Base-by-base conservation (phyloP, 768 basidiomycete genomes). In the Lentinus brumalis region DNA sequence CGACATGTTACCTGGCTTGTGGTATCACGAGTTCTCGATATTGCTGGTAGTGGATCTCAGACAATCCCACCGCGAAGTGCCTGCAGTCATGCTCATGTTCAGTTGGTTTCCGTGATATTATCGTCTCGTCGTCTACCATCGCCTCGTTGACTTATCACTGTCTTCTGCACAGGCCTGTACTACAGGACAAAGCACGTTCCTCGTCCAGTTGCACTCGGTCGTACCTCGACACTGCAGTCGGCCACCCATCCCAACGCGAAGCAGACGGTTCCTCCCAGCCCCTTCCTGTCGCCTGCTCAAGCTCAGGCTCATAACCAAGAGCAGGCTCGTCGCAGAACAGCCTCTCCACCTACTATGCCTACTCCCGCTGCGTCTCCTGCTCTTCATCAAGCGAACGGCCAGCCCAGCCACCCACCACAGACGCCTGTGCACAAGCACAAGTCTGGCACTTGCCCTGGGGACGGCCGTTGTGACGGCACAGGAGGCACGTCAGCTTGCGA, bases 391-490 rank as follows among this genome's bases (percentile, higher is more conserved):
- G 40, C 55, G 50, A 59, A 63, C 31, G 60, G 54, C 50, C 71
- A 60, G 32, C 46, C 51, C 1, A 21, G 26, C 21, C 55, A 64
- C 15, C 53, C 30, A 2, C n/a, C 53, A 15, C 58, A 50, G 18
- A 50, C 57, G 5, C 38, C 54, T 11, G 29, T 26, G 7, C 54
- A 56, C 53, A 67, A 66, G 29, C 67, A 69, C 47, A 59, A 59
- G 21, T 51, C 62, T 35, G 89, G 91, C 63, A 96, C 96, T n/a
- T 99, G 97, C 75, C 97, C 97, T 4, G 97, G 97, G 59, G 97
- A 98, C 77, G 97, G 97, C 38, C 85, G 92, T 67, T 99, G 97
- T 77, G 94, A 99, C 76, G 97, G 97, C 66, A 96, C 93, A 12
- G 97, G 97, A 68, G 97, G 97, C 55, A 87, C 94, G 65, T 86